Percentiles rank a stretch among this genome's conserved stretches.
Evolutionary conservation across 805 yeast genomes (phyloP).

Genomic region (Lipomyces spencermartinsiae): DNA sequence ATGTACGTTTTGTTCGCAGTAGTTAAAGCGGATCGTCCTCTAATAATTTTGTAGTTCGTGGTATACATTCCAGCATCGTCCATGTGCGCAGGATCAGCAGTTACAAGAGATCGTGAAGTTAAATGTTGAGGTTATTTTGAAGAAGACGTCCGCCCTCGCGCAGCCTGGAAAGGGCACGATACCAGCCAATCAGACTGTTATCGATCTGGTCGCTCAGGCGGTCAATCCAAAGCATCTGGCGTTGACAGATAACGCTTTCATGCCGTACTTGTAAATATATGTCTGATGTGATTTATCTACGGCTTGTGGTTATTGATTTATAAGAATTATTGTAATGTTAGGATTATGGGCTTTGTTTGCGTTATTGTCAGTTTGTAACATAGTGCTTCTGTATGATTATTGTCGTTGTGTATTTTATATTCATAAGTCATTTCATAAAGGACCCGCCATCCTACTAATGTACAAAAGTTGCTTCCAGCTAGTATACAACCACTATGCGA

Average conservation of each 20-base stretch:
- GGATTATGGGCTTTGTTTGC: background rate
- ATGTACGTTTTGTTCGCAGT: constrained; percentile 46
- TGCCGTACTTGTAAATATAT: constrained; percentile 77
- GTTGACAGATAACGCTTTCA: constrained; percentile 88
- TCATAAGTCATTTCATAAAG: background rate
- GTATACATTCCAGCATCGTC: constrained; percentile 84
- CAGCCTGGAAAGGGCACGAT: constrained; percentile 64
- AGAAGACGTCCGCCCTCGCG: constrained; percentile 78
- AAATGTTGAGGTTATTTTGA: constrained; percentile 83
- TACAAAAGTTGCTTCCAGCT: background rate
- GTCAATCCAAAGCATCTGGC: constrained; percentile 94
- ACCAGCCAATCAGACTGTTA: constrained; percentile 84
- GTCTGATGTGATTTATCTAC: background rate
- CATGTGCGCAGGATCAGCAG: constrained; percentile 82
- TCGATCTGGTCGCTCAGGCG: constrained; percentile 91
- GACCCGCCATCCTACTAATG: background rate
- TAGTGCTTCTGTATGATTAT: background rate
- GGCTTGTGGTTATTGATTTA: background rate
- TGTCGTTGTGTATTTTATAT: background rate
- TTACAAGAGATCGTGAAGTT: constrained; percentile 83
- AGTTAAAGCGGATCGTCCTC: background rate
- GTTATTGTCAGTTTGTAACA: background rate
- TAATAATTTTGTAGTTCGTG: constrained; percentile 57
- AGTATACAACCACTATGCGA: constrained; percentile 12
- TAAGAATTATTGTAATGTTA: background rate